Conservation (phyloP, 2,329 filamentous ascomycete genomes). For the Xylariaceae sp. region DNA sequence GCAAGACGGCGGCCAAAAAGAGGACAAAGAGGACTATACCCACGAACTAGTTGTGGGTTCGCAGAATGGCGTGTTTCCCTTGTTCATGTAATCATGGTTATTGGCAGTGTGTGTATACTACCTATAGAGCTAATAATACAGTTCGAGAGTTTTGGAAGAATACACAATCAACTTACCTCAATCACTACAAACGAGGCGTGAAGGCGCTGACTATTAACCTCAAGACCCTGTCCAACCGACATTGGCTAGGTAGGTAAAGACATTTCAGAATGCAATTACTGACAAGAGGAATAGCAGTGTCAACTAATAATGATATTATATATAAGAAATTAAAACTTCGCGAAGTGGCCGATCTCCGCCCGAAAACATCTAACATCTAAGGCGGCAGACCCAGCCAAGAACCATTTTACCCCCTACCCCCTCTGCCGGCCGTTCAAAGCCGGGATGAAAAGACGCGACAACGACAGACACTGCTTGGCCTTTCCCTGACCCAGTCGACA, state of each 20-base stretch:
- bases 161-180: not conserved
- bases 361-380: too few relatives aligned
- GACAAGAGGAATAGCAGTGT: not conserved
- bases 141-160: too few relatives aligned
- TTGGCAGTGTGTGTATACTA: too few relatives aligned
- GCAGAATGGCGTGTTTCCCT: not conserved
- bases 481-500: too few relatives aligned
- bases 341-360: too few relatives aligned
- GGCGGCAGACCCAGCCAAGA: too few relatives aligned
- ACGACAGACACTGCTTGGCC: too few relatives aligned
- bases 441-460: too few relatives aligned
- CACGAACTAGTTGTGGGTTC: constrained; percentile 31
- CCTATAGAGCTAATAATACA: too few relatives aligned
- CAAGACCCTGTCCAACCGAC: not conserved
- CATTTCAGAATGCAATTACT: not conserved
- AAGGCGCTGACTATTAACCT: not conserved
- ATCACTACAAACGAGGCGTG: not conserved
- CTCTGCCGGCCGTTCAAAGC: too few relatives aligned
- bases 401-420: too few relatives aligned
- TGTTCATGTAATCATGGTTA: not conserved
- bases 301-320: not conserved
- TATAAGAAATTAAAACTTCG: not conserved
- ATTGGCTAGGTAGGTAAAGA: not conserved
- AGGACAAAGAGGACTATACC: constrained; percentile 54
- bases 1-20: constrained; percentile 60